These are phyloP conservation scores for Manihot esculenta DNA, from an alignment of 441 rosid species.

Conservation along the genomic window DNA sequence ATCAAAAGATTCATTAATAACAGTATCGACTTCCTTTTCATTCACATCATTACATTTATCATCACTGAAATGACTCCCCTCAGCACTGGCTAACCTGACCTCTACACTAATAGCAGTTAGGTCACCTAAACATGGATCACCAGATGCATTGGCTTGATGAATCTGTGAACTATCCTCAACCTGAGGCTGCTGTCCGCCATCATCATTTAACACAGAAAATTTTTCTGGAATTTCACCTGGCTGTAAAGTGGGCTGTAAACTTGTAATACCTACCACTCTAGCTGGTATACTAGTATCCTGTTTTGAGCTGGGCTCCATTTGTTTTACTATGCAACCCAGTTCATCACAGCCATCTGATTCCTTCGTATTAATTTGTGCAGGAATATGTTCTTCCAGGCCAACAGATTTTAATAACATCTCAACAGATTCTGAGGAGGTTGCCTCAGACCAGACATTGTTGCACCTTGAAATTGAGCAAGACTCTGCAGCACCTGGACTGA, in stretches of 20 bases:
- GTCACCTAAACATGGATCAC: constrained; percentile 34
- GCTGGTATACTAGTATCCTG: constrained; percentile 36
- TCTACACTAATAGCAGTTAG: constrained; percentile 31
- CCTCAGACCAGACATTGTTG: constrained; percentile 99
- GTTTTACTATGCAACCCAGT: constrained; percentile 64
- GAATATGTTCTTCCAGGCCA: constrained; percentile 80
- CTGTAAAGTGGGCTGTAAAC: constrained; percentile 37
- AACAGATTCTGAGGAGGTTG: constrained; percentile 96
- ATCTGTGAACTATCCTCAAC: constrained; percentile 42
- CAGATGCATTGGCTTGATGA: constrained; percentile 34
- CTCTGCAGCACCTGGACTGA: constrained; percentile 76
- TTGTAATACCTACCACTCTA: constrained; percentile 33
- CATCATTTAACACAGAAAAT: constrained; percentile 38
- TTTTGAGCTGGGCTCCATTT: constrained; percentile 70
- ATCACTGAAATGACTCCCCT: constrained; percentile 28
- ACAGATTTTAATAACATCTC: constrained; percentile 99
- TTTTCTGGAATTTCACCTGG: constrained; percentile 39
- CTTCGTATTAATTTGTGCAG: constrained; percentile 42
- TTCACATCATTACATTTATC: constrained; percentile 21
- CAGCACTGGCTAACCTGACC: constrained; percentile 29
- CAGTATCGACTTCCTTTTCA: constrained; percentile 32
- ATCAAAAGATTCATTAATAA: constrained; percentile 34
- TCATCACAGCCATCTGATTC: constrained; percentile 73
- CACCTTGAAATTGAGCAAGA: constrained; percentile 79
- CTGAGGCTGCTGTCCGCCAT: constrained; percentile 37